Conservation (phyloP, 2,329 filamentous ascomycete genomes). For the Arthrobotrys sinensis region DNA sequence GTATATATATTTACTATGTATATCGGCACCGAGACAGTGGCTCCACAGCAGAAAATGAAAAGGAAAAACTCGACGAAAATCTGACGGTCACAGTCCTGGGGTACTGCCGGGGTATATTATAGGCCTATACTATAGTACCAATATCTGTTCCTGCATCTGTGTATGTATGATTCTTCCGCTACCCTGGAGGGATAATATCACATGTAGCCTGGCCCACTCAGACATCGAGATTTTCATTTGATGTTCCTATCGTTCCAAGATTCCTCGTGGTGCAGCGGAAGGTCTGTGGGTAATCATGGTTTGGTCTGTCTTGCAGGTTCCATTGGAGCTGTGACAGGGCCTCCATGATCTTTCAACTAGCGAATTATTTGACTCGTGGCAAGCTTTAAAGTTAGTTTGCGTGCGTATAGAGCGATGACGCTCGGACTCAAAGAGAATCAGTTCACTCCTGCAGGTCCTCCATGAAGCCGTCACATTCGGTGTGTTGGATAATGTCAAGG, state of each 20-base stretch:
- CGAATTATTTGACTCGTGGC: constrained; percentile 38
- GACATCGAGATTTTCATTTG: constrained; percentile 38
- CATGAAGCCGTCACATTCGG: constrained; percentile 19
- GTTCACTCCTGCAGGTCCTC: constrained; percentile 19
- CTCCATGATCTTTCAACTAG: not conserved
- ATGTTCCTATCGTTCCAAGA: not conserved
- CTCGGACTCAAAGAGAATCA: constrained; percentile 34
- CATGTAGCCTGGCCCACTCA: constrained; percentile 2
- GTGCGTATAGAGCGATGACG: constrained; percentile 28
- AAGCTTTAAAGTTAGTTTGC: constrained; percentile 26
- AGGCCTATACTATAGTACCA: constrained; percentile 17
- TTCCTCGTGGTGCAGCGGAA: constrained; percentile 14
- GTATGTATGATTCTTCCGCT: constrained; percentile 21
- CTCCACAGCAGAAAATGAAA: constrained; percentile 24
- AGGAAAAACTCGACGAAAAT: constrained; percentile 39
- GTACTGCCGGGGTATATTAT: constrained; percentile 32
- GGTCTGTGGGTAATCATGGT: constrained; percentile 36
- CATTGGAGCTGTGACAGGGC: constrained; percentile 15
- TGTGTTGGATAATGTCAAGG: constrained; percentile 40
- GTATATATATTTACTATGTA: constrained; percentile 32
- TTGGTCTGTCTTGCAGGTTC: constrained; percentile 4
- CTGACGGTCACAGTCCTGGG: constrained; percentile 3
- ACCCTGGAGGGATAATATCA: not conserved
- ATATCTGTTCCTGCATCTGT: constrained; percentile 46
- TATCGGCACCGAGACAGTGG: constrained; percentile 6